These are phyloP conservation scores for Dactylellina parvicollis DNA, from an alignment of 2,329 filamentous ascomycete genomes.

Conservation along the genomic window DNA sequence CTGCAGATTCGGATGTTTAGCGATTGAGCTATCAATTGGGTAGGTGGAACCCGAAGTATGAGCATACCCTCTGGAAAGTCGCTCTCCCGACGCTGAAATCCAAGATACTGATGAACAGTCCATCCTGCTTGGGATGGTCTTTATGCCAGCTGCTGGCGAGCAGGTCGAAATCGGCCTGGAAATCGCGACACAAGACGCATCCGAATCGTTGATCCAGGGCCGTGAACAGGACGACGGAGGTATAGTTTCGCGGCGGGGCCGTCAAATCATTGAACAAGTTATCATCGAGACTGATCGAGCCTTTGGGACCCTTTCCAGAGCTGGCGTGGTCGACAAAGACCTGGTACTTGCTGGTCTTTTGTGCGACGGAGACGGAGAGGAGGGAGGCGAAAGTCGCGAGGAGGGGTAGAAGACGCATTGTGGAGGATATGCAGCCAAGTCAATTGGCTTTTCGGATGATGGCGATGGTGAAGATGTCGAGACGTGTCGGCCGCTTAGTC, in stretches of 20 bases:
- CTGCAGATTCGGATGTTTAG: slow-evolving; percentile 64
- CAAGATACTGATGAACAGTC: slow-evolving; percentile 81
- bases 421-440: slow-evolving; percentile 35
- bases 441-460: slow-evolving; percentile 37
- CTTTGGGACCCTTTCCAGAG: slow-evolving; percentile 54
- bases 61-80: slow-evolving; percentile 73
- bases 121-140: slow-evolving; percentile 78
- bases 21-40: slow-evolving; percentile 36
- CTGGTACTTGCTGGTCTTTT: slow-evolving; percentile 53
- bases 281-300: slow-evolving; percentile 74
- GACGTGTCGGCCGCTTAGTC: slow-evolving; percentile 35
- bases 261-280: slow-evolving; percentile 79
- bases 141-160: slow-evolving; percentile 86
- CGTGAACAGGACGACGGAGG: slow-evolving; percentile 82
- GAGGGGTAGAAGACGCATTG: slow-evolving; percentile 47
- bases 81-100: slow-evolving; percentile 87
- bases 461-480: slow-evolving; percentile 23
- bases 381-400: slow-evolving; percentile 43
- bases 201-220: slow-evolving; percentile 84
- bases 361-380: slow-evolving; percentile 43
- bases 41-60: slow-evolving; percentile 39
- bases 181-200: slow-evolving; percentile 86
- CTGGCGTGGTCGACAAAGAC: slow-evolving; percentile 51
- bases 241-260: slow-evolving; percentile 81
- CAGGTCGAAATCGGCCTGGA: slow-evolving; percentile 93